These are phyloP conservation scores for Helicostylum pulchrum DNA, from an alignment of 192 early-diverging fungal species.

Conservation along the genomic window DNA sequence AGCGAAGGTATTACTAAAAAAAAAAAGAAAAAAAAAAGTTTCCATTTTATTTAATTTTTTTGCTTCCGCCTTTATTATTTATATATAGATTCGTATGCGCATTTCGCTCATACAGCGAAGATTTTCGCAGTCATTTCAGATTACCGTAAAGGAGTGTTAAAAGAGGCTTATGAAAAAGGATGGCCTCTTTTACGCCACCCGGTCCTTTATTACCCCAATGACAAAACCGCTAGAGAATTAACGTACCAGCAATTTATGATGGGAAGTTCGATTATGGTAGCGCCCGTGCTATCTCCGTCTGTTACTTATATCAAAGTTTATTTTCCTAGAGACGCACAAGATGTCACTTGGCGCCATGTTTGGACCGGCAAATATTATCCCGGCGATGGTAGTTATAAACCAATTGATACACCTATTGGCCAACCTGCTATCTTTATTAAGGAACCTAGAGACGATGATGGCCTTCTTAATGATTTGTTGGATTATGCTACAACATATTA, in stretches of 20 bases:
- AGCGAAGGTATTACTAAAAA: conserved; percentile 28
- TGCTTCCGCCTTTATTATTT: neutral
- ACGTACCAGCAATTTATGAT: conserved; percentile 43
- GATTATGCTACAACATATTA: conserved; percentile 24
- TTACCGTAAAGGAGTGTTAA: conserved; percentile 31
- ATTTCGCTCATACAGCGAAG: conserved; percentile 29
- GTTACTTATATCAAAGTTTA: conserved; percentile 37
- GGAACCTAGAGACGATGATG: conserved; percentile 34
- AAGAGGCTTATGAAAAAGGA: conserved; percentile 34
- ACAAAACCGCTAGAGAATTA: conserved; percentile 26
- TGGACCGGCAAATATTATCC: conserved; percentile 36
- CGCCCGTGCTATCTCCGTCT: conserved; percentile 31
- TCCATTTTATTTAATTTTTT: neutral
- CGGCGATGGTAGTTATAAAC: conserved; percentile 23
- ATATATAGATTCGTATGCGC: conserved; percentile 24
- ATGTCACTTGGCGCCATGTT: conserved; percentile 33
- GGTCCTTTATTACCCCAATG: conserved; percentile 35
- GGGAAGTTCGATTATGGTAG: conserved; percentile 33
- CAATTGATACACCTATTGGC: conserved; percentile 37
- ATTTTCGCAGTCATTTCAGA: conserved; percentile 28
- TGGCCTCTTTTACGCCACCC: conserved; percentile 39
- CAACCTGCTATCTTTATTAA: conserved; percentile 38
- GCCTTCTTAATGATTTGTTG: conserved; percentile 21
- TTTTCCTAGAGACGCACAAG: conserved; percentile 28
- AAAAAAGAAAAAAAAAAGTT: no score